phyloP scores from a whole-genome alignment of 2,329 filamentous ascomycete species.

The Colletotrichum godetiae region DNA sequence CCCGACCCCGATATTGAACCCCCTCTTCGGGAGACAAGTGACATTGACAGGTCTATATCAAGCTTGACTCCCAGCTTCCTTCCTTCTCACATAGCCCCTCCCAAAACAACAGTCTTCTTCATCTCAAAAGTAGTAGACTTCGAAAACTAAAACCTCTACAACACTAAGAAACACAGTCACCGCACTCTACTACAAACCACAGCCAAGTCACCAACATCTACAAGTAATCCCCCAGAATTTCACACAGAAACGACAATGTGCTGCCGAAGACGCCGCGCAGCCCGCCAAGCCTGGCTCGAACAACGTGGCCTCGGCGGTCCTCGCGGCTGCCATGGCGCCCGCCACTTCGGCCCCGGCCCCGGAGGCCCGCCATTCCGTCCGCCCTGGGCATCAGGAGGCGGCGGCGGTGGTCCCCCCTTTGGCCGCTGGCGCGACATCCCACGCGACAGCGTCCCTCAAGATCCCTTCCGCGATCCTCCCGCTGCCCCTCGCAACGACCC shows the following conservation, averaged over 20 bases:
- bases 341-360: background rate
- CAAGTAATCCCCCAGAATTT: too few species aligned
- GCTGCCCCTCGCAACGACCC: background rate
- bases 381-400: slow-evolving; percentile 9
- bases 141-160: background rate
- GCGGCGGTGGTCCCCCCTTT: background rate
- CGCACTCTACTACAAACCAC: too few species aligned
- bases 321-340: slow-evolving; percentile 1
- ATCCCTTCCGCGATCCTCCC: background rate
- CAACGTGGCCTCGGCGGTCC: slow-evolving; percentile 8
- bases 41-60: background rate
- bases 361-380: slow-evolving; percentile 4
- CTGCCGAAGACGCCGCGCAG: slow-evolving; percentile 27
- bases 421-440: slow-evolving; percentile 11
- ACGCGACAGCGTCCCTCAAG: background rate
- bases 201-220: background rate
- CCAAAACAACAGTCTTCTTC: too few species aligned
- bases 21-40: background rate
- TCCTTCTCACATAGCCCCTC: too few species aligned
- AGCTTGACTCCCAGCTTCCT: background rate
- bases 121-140: too few species aligned
- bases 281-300: slow-evolving; percentile 30
- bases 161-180: background rate
- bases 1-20: background rate
- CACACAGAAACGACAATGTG: background rate